phyloP scores from a whole-genome alignment of 495 filamentous ascomycete genomes.

The Aspergillus coremiiformis region DNA sequence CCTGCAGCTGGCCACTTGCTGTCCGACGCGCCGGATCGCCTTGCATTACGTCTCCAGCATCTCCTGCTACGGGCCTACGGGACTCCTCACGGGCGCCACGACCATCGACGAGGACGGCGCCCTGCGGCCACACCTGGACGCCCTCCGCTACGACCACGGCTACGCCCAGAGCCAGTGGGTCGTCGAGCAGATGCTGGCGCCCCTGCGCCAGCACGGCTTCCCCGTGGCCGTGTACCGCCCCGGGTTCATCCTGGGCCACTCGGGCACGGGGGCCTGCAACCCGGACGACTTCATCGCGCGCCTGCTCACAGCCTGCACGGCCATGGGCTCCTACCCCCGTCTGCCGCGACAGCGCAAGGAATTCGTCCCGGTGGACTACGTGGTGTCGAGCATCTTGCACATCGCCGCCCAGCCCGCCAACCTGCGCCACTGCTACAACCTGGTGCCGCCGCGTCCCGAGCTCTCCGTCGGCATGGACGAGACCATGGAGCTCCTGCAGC shows the following conservation, averaged over 20 bases:
- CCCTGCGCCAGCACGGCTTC: background rate
- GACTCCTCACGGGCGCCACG: constrained; percentile 4
- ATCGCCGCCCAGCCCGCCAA: constrained; percentile 3
- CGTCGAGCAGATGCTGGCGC: background rate
- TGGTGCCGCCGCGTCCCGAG: constrained; percentile 2
- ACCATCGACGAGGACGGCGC: constrained; percentile 3
- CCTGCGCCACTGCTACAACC: constrained; percentile 13
- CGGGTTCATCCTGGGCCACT: constrained; percentile 4
- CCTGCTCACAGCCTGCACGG: constrained; percentile 4
- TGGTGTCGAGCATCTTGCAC: constrained; percentile 9
- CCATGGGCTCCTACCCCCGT: constrained; percentile 10
- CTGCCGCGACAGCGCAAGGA: constrained; percentile 16
- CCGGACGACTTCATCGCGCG: constrained; percentile 18
- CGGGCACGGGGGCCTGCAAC: constrained; percentile 11
- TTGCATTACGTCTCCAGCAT: constrained; percentile 17
- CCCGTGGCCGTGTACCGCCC: constrained; percentile 2
- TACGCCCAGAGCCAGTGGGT: constrained; percentile 6
- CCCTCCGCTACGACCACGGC: constrained; percentile 3
- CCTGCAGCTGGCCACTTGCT: constrained; percentile 4
- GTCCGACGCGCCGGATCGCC: constrained; percentile 7
- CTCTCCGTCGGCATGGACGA: constrained; percentile 10
- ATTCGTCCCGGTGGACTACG: constrained; percentile 17
- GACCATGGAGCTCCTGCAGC: background rate
- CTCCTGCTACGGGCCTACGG: constrained; percentile 14
- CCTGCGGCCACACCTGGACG: constrained; percentile 3